These are phyloP conservation scores for Calonectria henricotiae DNA, from an alignment of 2,329 filamentous ascomycete genomes.

Conservation along the genomic window DNA sequence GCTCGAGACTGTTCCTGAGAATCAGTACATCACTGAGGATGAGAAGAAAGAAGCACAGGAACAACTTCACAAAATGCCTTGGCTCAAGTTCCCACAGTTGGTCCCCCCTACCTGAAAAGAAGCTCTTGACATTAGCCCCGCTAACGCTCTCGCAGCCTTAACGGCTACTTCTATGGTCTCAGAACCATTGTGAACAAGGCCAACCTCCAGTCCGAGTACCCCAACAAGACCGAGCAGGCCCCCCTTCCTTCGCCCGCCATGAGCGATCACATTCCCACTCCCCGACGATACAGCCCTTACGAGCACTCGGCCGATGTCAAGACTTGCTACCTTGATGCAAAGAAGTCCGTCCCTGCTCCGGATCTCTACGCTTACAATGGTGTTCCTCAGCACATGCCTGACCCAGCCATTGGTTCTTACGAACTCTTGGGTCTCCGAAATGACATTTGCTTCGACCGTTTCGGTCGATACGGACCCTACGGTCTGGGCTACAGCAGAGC, in stretches of 20 bases:
- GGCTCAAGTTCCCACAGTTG: slow-evolving; percentile 61
- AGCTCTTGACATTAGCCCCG: not conserved
- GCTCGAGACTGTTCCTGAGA: slow-evolving; percentile 48
- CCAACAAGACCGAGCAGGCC: slow-evolving; percentile 61
- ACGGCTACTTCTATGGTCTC: slow-evolving; percentile 86
- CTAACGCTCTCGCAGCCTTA: slow-evolving; percentile 72
- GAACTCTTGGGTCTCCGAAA: slow-evolving; percentile 81
- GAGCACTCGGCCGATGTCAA: slow-evolving; percentile 72
- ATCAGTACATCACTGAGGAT: slow-evolving; percentile 53
- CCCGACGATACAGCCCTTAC: slow-evolving; percentile 78
- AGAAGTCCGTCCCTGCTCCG: slow-evolving; percentile 72
- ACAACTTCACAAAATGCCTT: slow-evolving; percentile 58
- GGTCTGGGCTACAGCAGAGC: slow-evolving; percentile 85
- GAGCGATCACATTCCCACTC: slow-evolving; percentile 61
- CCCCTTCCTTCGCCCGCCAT: slow-evolving; percentile 57
- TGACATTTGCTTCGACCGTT: slow-evolving; percentile 90
- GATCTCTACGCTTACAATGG: slow-evolving; percentile 80
- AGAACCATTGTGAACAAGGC: slow-evolving; percentile 76
- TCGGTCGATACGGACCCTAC: slow-evolving; percentile 87
- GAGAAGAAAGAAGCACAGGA: slow-evolving; percentile 53
- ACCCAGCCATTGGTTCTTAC: slow-evolving; percentile 84
- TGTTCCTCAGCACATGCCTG: slow-evolving; percentile 83
- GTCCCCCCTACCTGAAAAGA: slow-evolving; percentile 35
- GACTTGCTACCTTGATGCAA: slow-evolving; percentile 76
- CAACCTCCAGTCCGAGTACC: slow-evolving; percentile 83